Conservation (phyloP, 2,329 filamentous ascomycete genomes). For the Trichoderma asperellum region DNA sequence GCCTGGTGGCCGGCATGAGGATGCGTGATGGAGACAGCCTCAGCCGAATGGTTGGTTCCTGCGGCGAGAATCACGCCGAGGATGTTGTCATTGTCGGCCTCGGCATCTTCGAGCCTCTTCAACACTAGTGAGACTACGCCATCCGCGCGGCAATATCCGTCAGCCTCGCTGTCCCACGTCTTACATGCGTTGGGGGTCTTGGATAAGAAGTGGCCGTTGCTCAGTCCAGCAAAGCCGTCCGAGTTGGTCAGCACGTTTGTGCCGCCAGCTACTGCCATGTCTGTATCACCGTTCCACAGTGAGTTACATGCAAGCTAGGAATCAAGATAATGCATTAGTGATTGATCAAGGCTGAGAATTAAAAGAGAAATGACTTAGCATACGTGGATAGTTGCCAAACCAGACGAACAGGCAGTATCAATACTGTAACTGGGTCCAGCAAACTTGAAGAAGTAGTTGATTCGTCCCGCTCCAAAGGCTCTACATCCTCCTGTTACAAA, state of each 20-base stretch:
- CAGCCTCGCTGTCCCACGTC: constrained; percentile 78
- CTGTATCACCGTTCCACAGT: constrained; percentile 68
- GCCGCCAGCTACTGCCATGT: constrained; percentile 80
- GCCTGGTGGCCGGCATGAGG: constrained; percentile 68
- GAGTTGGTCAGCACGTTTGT: constrained; percentile 80
- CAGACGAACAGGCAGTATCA: constrained; percentile 78
- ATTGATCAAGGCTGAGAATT: neutral
- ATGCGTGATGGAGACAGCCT: constrained; percentile 72
- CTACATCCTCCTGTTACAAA: constrained; percentile 55
- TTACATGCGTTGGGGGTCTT: constrained; percentile 56
- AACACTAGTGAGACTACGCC: constrained; percentile 74
- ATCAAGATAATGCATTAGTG: neutral
- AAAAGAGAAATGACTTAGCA: neutral
- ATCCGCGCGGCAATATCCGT: constrained; percentile 83
- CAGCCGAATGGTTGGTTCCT: constrained; percentile 72
- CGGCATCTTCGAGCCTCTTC: constrained; percentile 78
- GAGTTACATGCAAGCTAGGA: constrained; percentile 44
- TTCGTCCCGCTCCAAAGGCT: constrained; percentile 61
- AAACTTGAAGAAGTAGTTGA: constrained; percentile 81
- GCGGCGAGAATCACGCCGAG: constrained; percentile 72
- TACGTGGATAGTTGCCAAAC: constrained; percentile 64
- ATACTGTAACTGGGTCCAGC: constrained; percentile 72
- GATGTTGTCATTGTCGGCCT: constrained; percentile 75
- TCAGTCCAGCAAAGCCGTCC: constrained; percentile 76
- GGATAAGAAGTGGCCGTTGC: constrained; percentile 76